A percentile compares a stretch with the other conserved stretches of the same genome.
Conservation (phyloP, 2,329 filamentous ascomycete genomes). For the Kalmusia sp. region DNA sequence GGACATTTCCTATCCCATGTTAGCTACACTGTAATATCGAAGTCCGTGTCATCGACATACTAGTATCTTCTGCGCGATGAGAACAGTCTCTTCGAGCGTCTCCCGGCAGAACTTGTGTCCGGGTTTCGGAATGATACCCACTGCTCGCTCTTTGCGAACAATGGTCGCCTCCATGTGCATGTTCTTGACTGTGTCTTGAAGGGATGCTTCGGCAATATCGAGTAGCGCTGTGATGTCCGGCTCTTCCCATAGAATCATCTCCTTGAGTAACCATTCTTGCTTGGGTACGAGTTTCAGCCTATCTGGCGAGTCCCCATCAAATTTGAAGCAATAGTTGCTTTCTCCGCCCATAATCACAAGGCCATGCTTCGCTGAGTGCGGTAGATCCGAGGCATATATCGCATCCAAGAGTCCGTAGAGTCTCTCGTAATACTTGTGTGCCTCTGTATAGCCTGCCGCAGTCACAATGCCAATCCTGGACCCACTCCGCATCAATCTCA, state of each 20-base stretch:
- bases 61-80: constrained; percentile 91
- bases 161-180: constrained; percentile 81
- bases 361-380: constrained; percentile 73
- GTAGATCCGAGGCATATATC: constrained; percentile 70
- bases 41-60: constrained; percentile 27
- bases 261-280: constrained; percentile 74
- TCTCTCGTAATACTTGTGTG: constrained; percentile 83
- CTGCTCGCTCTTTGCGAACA: constrained; percentile 81
- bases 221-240: constrained; percentile 80
- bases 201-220: constrained; percentile 84
- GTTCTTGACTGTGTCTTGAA: constrained; percentile 80
- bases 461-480: constrained; percentile 95
- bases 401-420: constrained; percentile 87
- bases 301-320: constrained; percentile 68
- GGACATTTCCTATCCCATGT: constrained; percentile 68
- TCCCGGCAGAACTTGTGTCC: constrained; percentile 79
- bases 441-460: constrained; percentile 91
- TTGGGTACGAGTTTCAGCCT: constrained; percentile 72
- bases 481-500: constrained; percentile 76
- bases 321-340: constrained; percentile 92
- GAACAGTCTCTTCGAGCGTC: constrained; percentile 91
- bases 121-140: constrained; percentile 62
- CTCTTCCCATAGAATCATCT: constrained; percentile 80
- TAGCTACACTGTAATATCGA: constrained; percentile 10
- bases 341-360: constrained; percentile 95